Base-by-base conservation (phyloP, 305 asterid species). In the Caryopteris hybrid region DNA sequence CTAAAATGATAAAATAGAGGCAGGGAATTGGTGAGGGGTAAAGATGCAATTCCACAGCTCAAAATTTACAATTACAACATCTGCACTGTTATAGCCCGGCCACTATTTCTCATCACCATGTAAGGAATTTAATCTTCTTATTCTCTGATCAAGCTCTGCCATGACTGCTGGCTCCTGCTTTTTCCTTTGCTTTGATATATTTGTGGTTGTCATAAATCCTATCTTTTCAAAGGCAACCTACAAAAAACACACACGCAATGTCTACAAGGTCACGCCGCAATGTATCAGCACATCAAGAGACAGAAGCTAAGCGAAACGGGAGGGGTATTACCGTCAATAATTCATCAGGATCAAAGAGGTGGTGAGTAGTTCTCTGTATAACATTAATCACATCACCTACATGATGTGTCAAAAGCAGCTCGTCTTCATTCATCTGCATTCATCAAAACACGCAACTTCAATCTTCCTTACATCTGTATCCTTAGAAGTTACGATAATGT, bases 151-250 rank as follows among this genome's bases (percentile, higher is more conserved):
- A 18, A 94, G 97, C 83, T 89, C 99, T 16, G 97, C 99, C 96
- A 89, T 89, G 14, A 94, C 99, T 0, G 96, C 99, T 0, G 96
- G 88, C 79, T 86, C 97, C 75, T 94, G 99, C 81, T 94, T 94
- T 72, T 94, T 94, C 93, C 97, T 80, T 76, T 94, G 95, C 83
- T 91, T 94, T 22, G 93, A 83, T 76, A 94, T 83, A 38, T 76
- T 86, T 42, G 85, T 83, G 21, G 90, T 86, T 27, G 95, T 84
- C 97, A 89, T 94, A 43, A 79, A 84, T 33, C 99, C 96, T 64
- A 91, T 86, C 80, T 84, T 85, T 55, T 87, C 96, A 61, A 85
- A 94, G 13, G 95, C 97, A 75, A 83, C 92, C 99, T 94, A 66
- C 56, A 74, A 34, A 14, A 16, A 6, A 52, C 27, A 5, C 9